phyloP scores from a whole-genome alignment of 2,329 filamentous ascomycete species.

The Lecanicillium sp. region DNA sequence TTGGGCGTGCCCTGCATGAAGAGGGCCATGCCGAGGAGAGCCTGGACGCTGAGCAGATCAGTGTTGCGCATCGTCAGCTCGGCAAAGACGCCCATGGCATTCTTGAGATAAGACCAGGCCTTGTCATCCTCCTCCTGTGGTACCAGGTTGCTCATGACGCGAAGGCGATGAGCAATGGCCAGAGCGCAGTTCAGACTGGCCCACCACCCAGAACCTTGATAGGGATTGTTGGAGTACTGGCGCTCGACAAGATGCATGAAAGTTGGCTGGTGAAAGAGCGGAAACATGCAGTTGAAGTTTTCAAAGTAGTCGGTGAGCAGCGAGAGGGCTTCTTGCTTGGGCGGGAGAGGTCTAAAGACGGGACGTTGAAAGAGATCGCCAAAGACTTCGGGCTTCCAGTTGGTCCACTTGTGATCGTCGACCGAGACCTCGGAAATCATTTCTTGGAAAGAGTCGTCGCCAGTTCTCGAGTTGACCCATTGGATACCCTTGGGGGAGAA shows the following conservation, averaged over 20 bases:
- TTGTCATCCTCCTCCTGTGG: conserved; percentile 88
- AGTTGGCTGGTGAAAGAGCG: conserved; percentile 92
- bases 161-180: conserved; percentile 86
- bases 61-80: conserved; percentile 95
- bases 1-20: conserved; percentile 97
- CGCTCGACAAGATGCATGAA: conserved; percentile 97
- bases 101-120: conserved; percentile 94
- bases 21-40: conserved; percentile 83
- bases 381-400: conserved; percentile 98
- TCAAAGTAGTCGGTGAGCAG: conserved; percentile 92
- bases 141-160: conserved; percentile 92
- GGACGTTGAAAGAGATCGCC: conserved; percentile 82
- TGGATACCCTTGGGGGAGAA: conserved; percentile 97
- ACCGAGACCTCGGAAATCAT: conserved; percentile 92
- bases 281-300: conserved; percentile 99
- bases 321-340: conserved; percentile 81
- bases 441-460: conserved; percentile 87
- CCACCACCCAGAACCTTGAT: conserved; percentile 97
- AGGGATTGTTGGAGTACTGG: conserved; percentile 88
- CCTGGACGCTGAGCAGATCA: conserved; percentile 90
- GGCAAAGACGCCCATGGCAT: conserved; percentile 86
- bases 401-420: conserved; percentile 91
- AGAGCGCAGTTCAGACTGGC: conserved; percentile 90
- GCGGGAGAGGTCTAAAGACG: conserved; percentile 75
- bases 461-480: conserved; percentile 97